Conservation (phyloP, 805 yeast genomes). For the Lipomyces lipofer region DNA sequence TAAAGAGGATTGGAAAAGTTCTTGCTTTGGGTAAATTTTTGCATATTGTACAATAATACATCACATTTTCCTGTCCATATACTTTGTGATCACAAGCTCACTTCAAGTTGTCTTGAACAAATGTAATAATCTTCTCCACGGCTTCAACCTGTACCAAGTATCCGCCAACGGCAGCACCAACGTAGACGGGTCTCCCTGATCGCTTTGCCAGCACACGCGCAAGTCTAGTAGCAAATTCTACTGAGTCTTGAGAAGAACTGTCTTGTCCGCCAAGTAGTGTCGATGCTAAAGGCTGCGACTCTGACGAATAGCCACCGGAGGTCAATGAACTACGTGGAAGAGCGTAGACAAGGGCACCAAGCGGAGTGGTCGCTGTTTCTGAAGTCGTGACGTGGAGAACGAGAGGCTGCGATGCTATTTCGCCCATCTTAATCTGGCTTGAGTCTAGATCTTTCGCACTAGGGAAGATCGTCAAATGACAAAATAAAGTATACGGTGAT, state of each 20-base stretch:
- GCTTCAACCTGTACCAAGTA: slow-evolving; percentile 19
- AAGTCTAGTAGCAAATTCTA: slow-evolving; percentile 24
- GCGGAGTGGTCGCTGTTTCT: slow-evolving; percentile 8
- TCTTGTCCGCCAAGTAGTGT: slow-evolving; percentile 23
- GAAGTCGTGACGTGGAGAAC: slow-evolving; percentile 13
- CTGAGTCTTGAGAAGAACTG: slow-evolving; percentile 11
- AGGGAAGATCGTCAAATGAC: slow-evolving; percentile 22
- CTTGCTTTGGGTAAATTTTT: background rate
- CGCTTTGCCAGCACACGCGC: slow-evolving; percentile 13
- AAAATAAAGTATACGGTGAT: slow-evolving; percentile 18
- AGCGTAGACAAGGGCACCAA: slow-evolving; percentile 16
- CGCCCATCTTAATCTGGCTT: background rate
- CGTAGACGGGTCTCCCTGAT: slow-evolving; percentile 24
- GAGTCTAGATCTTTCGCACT: background rate
- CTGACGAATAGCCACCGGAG: background rate
- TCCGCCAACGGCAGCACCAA: slow-evolving; percentile 15
- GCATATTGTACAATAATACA: too few species aligned
- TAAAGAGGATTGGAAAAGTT: slow-evolving; percentile 19
- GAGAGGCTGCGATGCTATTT: slow-evolving; percentile 10
- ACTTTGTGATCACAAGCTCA: background rate
- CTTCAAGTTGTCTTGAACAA: slow-evolving; percentile 5
- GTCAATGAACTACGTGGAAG: too few species aligned
- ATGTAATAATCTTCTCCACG: slow-evolving; percentile 10
- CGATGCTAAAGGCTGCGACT: slow-evolving; percentile 12
- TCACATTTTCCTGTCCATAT: too few species aligned